phyloP scores from a whole-genome alignment of 2,329 filamentous ascomycete species.

The Aspergillus sp. region DNA sequence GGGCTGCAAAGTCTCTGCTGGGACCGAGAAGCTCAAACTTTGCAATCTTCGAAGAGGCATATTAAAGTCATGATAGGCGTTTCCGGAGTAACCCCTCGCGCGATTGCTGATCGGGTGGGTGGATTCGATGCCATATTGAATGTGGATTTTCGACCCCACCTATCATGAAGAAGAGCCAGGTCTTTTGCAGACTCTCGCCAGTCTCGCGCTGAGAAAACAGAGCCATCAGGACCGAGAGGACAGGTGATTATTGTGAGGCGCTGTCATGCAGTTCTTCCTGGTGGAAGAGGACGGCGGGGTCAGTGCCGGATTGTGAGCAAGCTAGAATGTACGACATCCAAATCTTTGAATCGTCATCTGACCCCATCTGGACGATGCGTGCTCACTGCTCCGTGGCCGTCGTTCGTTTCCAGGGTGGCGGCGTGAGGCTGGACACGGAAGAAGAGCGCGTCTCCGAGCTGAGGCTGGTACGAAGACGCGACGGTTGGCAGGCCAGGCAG shows the following conservation, averaged over 20 bases:
- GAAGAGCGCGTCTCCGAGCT: slow-evolving; percentile 25
- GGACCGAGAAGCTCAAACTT: neutral
- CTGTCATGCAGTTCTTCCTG: too few species aligned
- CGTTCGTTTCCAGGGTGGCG: neutral
- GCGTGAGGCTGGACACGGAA: slow-evolving; percentile 19
- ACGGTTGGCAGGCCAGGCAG: slow-evolving; percentile 11
- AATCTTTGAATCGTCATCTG: slow-evolving; percentile 13
- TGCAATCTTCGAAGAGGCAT: neutral
- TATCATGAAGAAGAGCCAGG: neutral
- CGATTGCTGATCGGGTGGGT: slow-evolving; percentile 8
- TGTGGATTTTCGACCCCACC: neutral
- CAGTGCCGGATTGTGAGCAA: too few species aligned
- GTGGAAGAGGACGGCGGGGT: too few species aligned
- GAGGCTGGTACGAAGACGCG: slow-evolving; percentile 20
- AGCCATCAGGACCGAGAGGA: too few species aligned
- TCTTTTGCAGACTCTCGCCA: neutral
- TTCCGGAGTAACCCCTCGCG: slow-evolving; percentile 20
- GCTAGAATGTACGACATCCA: too few species aligned
- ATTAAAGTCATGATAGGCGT: slow-evolving; percentile 18
- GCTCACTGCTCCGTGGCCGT: neutral
- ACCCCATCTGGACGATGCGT: slow-evolving; percentile 1
- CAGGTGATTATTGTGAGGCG: too few species aligned
- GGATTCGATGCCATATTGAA: neutral
- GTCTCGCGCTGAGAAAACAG: neutral
- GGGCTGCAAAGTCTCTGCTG: neutral